Evolutionary conservation across 306 rosid species (phyloP), one percentile per base, ranked within the genome.

Genomic region (Prunus salicina): DNA sequence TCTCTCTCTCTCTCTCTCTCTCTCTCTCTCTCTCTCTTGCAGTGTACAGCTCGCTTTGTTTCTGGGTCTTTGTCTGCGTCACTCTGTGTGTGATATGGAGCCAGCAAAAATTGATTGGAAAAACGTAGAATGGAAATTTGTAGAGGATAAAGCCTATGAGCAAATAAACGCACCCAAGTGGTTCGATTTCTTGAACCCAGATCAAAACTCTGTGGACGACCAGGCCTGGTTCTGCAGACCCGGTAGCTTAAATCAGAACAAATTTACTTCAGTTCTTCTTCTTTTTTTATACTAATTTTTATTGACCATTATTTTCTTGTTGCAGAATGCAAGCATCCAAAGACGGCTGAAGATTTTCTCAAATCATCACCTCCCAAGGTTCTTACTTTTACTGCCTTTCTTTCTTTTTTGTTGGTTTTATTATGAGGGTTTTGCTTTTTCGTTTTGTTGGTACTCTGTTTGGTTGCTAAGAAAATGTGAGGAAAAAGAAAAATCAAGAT

Each of bases 91-190:
- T 45, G 58, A 73, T 22, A 95, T 96, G 99, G 99, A 96, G 80
- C 97, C 99, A 16, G 97, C 97, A 50, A 96, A 91, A 75, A 89
- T 96, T 49, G 98, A 96, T 67, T 96, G 99, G 99, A 91, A 92
- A 80, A 82, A 81, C 86, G 3, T 92, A 12, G 98, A 96, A 60
- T 96, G 93, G 86, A 88, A 67, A 49, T 96, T 92, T 78, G 91
- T 82, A 0, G 96, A 88, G 76, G 99, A 96, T 61, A 87, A 88
- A 38, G 76, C 83, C 18, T 96, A 82, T 81, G 99, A 96, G 77
- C 84, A 92, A 80, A 87, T 96, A 45, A 91, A 91, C 72, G 99
- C 99, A 6, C 99, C 99, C 66, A 90, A 92, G 71, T 96, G 93
- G 92, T 84, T 96, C 70, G 99, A 96, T 79, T 92, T 96, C 89